Percentiles rank a stretch among this genome's conserved stretches.
phyloP scores from a whole-genome alignment of 257 asterid genomes.

The Nicotiana noctiflora region DNA sequence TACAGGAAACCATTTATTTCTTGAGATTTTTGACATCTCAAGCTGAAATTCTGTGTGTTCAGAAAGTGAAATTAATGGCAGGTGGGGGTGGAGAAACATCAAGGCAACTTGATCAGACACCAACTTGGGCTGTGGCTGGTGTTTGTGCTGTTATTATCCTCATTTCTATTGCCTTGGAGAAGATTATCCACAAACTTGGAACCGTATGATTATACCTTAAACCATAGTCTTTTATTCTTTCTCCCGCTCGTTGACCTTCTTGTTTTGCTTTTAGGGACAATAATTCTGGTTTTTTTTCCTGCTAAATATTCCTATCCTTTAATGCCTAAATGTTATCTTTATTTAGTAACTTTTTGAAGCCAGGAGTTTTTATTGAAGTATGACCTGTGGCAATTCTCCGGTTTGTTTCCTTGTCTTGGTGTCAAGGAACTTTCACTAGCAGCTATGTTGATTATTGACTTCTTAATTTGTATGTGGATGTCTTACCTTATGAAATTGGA shows the following conservation, averaged over 20 bases:
- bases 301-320: neutral
- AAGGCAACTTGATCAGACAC: constrained; percentile 60
- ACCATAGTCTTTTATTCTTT: neutral
- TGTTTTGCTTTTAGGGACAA: neutral
- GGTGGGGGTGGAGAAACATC: constrained; percentile 21
- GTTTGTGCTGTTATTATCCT: constrained; percentile 71
- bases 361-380: neutral
- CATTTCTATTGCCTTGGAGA: constrained; percentile 66
- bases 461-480: neutral
- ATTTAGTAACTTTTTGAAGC: neutral
- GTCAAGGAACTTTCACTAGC: neutral
- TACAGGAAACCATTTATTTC: neutral
- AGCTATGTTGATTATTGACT: constrained; percentile 1
- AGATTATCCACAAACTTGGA: constrained; percentile 71
- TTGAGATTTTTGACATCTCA: neutral
- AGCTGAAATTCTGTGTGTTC: neutral
- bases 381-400: neutral
- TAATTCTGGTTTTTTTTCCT: neutral
- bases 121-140: constrained; percentile 95
- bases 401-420: neutral
- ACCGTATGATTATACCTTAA: constrained; percentile 23
- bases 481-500: neutral
- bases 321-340: neutral
- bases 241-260: constrained; percentile 1
- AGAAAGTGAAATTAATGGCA: constrained; percentile 38